A percentile compares a stretch with the other conserved stretches of the same genome.
Evolutionary conservation across 2,329 filamentous ascomycete species (phyloP).

Genomic region (Pezizomycotina sp.): DNA sequence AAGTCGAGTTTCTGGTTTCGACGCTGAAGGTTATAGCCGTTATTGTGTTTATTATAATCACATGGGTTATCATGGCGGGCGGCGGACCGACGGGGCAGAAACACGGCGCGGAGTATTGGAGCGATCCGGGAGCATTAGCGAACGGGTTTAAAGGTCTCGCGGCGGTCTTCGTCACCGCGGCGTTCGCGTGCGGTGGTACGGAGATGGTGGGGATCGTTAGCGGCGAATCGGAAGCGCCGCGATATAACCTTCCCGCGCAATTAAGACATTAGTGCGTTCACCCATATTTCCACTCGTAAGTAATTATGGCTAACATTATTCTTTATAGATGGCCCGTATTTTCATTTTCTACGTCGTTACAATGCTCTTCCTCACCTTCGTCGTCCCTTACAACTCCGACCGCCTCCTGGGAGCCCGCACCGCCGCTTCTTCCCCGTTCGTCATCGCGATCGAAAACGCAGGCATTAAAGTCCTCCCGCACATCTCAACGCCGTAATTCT

Average conservation of each 20-base stretch:
- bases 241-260: conserved; percentile 50
- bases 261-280: too few species aligned
- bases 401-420: conserved; percentile 33
- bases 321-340: conserved; percentile 44
- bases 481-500: neutral
- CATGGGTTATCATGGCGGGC: conserved; percentile 57
- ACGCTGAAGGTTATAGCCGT: conserved; percentile 62
- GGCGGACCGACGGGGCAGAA: conserved; percentile 48
- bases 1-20: conserved; percentile 65
- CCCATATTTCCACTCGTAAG: too few species aligned
- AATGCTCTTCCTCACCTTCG: conserved; percentile 43
- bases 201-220: conserved; percentile 48
- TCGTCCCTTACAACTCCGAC: conserved; percentile 38
- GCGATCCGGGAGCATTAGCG: conserved; percentile 49
- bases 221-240: conserved; percentile 47
- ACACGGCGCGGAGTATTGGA: conserved; percentile 58
- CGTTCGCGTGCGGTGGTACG: conserved; percentile 29
- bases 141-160: conserved; percentile 46
- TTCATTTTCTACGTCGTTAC: conserved; percentile 48
- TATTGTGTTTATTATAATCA: conserved; percentile 59
- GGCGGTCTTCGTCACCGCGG: conserved; percentile 33
- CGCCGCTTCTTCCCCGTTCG: conserved; percentile 28
- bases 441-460: neutral
- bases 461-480: neutral
- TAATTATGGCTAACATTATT: too few species aligned